Base-by-base conservation (phyloP, 306 rosid species). In the Cicer bijugum region DNA sequence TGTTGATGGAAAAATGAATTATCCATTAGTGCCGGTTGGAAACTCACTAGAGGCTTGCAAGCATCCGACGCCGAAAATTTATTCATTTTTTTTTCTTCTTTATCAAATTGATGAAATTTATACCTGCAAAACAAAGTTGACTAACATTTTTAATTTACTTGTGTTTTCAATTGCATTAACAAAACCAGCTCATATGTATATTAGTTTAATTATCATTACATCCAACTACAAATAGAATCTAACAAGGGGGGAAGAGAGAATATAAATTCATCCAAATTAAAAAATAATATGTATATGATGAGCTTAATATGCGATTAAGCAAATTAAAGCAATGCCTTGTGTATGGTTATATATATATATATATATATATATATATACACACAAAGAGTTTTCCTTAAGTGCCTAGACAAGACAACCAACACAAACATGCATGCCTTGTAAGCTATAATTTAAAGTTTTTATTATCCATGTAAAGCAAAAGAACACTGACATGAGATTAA, bases 1-100 rank as follows among this genome's bases (percentile, higher is more conserved):
- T 69, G 89, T 10, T 72, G 89, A 4, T 81, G 71, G 56, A 84
- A 89, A 20, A 86, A 44, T 4, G 85, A 65, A 65, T 61, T 67
- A 39, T 65, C 71, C 75, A 63, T 78, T 9, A 87, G 61, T 5
- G 75, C 74, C 8, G 77, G 67, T 69, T 86, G 80, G 69, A 87
- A 84, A 61, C 19, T 68, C 55, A 81, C 77, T 5, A 80, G 47
- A 11, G 90, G 84, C 71, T 84, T 88, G 87, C 86, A 87, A 62
- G 59, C 71, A 12, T 55, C 47, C 50, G 84, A 37, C 9, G 69
- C 56, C 12, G 77, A 76, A 8, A 84, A 42, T 5, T 51, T 74
- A 55, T 66, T 77, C 82, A 60, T 79, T 58, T 59, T 70, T 50
- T 75, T 17, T 16, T 15, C 55, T 10, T 60, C 2, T 12, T 59